Evolutionary conservation across 805 yeast genomes (phyloP), one percentile per base, ranked within the genome.

Genomic region (Alloascoidea hylecoeti): DNA sequence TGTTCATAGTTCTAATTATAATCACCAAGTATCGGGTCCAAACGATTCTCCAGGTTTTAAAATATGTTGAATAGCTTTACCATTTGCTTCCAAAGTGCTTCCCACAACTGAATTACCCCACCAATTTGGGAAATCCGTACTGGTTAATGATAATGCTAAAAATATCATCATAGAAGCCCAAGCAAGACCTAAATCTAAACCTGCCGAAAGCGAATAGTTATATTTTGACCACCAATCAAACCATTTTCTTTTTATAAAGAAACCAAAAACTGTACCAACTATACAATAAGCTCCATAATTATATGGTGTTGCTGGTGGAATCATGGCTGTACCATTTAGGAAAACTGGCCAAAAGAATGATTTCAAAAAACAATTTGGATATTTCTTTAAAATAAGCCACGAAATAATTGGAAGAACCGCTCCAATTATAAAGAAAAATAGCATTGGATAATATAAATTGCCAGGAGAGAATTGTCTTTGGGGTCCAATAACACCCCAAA

Each of bases 201-300:
- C 86, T 15, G 80, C 74, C n/a, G 81, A 68, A 38, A 79, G 56
- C 3, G 77, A 68, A 49, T 75, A 78, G 51, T 77, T 78, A 53
- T 79, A 79, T 53, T 77, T 78, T 33, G 77, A 75, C 86, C 88
- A 79, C 88, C 86, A 79, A 36, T 64, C 57, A 36, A 70, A 59
- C 57, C 70, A 75, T 42, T 63, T 60, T 36, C 70, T 63, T 42
- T 72, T 73, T 41, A 78, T 56, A 47, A 63, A 62, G 55, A 65
- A 73, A 58, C 73, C 74, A 58, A 78, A 78, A 3, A 63, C 37
- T 43, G 64, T 65, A 3, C 82, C 79, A 32, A 71, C 61, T 27
- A 62, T 51, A 43, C 75, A 68, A 58, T 68, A 77, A 4, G 72
- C 55, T 18, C 70, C 66, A 53, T 75, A 76, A 52, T 75, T 76